Base-by-base conservation (phyloP, 306 rosid genomes). In the Ormosia emarginata region DNA sequence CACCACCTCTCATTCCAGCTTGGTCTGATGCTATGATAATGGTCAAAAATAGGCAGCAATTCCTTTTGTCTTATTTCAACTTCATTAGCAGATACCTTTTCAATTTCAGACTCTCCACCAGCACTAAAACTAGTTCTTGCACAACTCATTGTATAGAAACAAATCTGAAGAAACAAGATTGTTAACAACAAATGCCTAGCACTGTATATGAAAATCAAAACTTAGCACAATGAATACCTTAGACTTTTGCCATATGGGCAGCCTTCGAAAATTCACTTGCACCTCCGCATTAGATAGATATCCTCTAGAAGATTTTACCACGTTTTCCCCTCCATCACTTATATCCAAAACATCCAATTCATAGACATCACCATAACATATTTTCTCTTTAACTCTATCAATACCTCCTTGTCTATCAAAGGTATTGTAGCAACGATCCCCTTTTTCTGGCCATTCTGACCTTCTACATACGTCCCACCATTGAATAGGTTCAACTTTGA, bases 391-490 rank as follows among this genome's bases (percentile, higher is more conserved):
- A 79, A 83, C 71, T 69, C 57, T 83, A 44, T 82, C 88, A 46
- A 50, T 47, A 66, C 81, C 78, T 30, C 78, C 92, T 81, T 89
- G 89, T 81, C 90, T 75, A 67, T 92, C 90, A 67, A 70, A 75
- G 77, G 82, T 65, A 79, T 84, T 90, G 57, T 78, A 18, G 50
- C 63, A 73, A 67, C 82, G 75, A 37, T 88, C 97, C 87, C 90
- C 96, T 79, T 88, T 90, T 79, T 94, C 97, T 39, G 90, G 91
- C 92, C 94, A 94, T 30, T 92, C 96, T 49, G 89, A 84, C 85
- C 97, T 87, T 89, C 98, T 91, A 76, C 98, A 94, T 14, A 90
- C 98, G 41, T 94, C 98, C 98, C 96, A 92, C 97, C 98, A 92
- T 66, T 92, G 97, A 86, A 92, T 88, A 59, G 98, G 97, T 70